Conservation (phyloP, 2,329 filamentous ascomycete species). For the Cercospora beticola region DNA sequence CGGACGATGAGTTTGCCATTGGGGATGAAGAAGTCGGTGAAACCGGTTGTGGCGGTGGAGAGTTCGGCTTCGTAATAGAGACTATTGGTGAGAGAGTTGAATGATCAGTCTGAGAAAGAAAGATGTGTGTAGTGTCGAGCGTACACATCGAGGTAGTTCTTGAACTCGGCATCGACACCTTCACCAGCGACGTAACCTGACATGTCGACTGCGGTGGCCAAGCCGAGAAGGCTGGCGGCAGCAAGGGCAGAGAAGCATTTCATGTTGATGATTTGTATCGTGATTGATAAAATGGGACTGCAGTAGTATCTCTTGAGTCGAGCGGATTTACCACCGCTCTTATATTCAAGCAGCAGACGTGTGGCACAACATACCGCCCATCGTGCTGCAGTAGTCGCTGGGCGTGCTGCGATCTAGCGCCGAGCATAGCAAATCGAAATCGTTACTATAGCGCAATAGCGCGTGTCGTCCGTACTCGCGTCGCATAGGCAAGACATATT, state of each 20-base stretch:
- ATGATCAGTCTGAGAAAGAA: no score
- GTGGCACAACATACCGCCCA: background rate
- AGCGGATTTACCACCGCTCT: background rate
- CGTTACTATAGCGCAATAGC: background rate
- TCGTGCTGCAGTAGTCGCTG: background rate
- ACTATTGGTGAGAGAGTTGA: background rate
- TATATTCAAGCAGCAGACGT: background rate
- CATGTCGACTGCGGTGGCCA: constrained; percentile 11
- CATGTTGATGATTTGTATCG: background rate
- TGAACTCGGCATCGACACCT: constrained; percentile 16
- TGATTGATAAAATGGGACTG: no score
- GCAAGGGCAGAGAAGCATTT: constrained; percentile 1
- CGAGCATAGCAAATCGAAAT: background rate
- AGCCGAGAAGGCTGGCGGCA: constrained; percentile 6
- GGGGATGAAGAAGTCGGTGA: constrained; percentile 21
- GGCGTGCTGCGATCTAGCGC: background rate
- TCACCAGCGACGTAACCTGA: constrained; percentile 7
- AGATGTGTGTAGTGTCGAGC: background rate
- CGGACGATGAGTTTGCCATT: constrained; percentile 19
- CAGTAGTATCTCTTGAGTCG: background rate
- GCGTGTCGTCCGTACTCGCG: background rate
- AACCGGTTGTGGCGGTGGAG: constrained; percentile 13
- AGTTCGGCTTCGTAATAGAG: constrained; percentile 17
- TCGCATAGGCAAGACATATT: background rate
- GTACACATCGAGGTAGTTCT: constrained; percentile 17